phyloP scores from a whole-genome alignment of 1,284 basidiomycete species.

The Fomitopsis pinicola region DNA sequence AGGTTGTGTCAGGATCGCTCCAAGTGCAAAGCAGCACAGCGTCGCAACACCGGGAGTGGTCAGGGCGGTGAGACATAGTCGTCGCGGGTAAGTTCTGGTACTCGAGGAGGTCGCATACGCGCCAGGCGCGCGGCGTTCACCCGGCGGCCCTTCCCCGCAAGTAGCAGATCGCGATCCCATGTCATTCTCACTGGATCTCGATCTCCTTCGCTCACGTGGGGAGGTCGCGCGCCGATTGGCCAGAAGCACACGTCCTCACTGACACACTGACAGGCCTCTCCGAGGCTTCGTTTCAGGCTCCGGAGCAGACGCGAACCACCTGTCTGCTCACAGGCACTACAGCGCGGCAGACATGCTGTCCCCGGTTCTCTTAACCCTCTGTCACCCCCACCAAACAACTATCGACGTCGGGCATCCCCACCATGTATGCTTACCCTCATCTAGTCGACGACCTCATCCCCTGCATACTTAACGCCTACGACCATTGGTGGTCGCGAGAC shows the following conservation, averaged over 20 bases:
- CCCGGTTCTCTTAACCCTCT: background rate
- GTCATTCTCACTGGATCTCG: background rate
- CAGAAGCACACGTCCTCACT: background rate
- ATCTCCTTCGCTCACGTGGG: background rate
- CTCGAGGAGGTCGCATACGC: background rate
- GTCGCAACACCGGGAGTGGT: too few species aligned
- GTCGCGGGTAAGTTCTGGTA: background rate
- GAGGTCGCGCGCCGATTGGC: background rate
- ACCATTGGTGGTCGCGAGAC: slow-evolving; percentile 53
- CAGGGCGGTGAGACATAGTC: background rate
- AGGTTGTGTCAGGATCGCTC: background rate
- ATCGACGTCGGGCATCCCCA: slow-evolving; percentile 9
- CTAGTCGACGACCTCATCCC: slow-evolving; percentile 47
- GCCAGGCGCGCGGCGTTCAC: background rate
- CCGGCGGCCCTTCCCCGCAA: background rate
- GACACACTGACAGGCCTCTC: too few species aligned
- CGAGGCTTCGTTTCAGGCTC: background rate
- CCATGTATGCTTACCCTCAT: slow-evolving; percentile 2
- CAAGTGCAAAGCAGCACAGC: background rate
- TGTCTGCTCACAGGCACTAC: background rate
- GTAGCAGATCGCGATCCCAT: background rate
- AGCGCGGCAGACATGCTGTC: background rate
- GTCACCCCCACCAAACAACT: slow-evolving; percentile 8
- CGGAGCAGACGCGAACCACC: background rate
- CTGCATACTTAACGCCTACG: slow-evolving; percentile 43